phyloP scores from a whole-genome alignment of 805 yeast genomes.

The Candida corydali region DNA sequence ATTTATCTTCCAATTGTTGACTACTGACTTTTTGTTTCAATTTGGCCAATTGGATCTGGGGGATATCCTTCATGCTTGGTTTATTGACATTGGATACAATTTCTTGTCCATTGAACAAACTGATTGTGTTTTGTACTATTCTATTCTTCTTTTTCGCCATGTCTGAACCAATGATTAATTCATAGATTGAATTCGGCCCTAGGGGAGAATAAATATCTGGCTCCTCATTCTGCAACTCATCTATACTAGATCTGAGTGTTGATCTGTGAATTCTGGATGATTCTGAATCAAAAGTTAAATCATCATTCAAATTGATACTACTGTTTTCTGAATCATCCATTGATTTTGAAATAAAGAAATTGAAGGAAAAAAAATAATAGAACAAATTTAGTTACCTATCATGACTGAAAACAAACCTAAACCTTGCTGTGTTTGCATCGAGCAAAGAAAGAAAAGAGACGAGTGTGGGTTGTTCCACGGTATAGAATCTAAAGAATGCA shows the following conservation, averaged over 20 bases:
- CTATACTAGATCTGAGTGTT: background rate
- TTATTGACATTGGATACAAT: conserved; percentile 43
- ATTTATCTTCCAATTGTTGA: conserved; percentile 16
- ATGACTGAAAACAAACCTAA: conserved; percentile 57
- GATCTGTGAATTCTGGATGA: conserved; percentile 17
- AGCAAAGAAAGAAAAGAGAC: conserved; percentile 77
- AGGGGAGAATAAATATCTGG: conserved; percentile 43
- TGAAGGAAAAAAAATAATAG: conserved; percentile 2
- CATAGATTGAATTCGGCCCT: conserved; percentile 75
- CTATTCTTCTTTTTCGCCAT: conserved; percentile 33
- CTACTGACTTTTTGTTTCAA: conserved; percentile 22
- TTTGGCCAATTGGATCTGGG: conserved; percentile 59
- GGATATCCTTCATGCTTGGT: conserved; percentile 83
- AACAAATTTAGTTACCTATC: background rate
- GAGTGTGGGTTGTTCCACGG: conserved; percentile 83
- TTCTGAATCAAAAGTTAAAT: conserved; percentile 25
- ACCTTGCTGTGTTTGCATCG: conserved; percentile 95
- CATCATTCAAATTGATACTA: conserved; percentile 29
- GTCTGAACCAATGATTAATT: conserved; percentile 63
- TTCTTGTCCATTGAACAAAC: conserved; percentile 41
- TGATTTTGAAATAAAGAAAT: conserved; percentile 2
- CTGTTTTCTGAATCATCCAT: conserved; percentile 12
- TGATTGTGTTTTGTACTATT: conserved; percentile 28
- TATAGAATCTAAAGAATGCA: conserved; percentile 79
- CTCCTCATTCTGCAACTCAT: conserved; percentile 7